Conservation (phyloP, 2,329 filamentous ascomycete species). For the Tolypocladium inflatum region DNA sequence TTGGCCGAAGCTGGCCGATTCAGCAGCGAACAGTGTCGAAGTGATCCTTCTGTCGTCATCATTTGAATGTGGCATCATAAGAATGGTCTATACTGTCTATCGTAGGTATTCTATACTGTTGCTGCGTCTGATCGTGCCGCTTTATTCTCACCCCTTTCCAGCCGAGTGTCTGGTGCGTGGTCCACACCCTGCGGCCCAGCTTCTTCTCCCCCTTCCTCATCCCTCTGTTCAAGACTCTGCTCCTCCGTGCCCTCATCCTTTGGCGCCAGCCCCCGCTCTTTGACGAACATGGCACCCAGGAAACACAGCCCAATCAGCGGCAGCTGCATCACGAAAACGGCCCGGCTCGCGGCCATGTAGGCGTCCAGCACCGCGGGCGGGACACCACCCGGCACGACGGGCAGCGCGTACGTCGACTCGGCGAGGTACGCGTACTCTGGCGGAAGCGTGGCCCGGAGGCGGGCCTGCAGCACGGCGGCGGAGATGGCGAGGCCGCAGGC, state of each 20-base stretch:
- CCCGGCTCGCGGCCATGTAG: conserved; percentile 42
- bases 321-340: conserved; percentile 47
- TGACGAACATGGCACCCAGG: conserved; percentile 29
- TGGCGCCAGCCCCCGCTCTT: conserved; percentile 35
- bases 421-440: conserved; percentile 14
- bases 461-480: conserved; percentile 34
- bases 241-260: not conserved
- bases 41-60: not conserved
- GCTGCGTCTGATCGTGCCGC: not conserved
- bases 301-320: conserved; percentile 24
- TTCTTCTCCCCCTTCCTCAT: not conserved
- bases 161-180: too few relatives aligned
- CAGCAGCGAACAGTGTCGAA: not conserved
- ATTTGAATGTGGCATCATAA: not conserved
- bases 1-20: not conserved
- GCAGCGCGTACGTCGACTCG: conserved; percentile 17
- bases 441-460: conserved; percentile 16
- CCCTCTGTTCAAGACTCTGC: not conserved
- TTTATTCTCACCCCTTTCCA: not conserved
- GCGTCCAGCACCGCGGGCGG: conserved; percentile 17
- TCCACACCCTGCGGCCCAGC: not conserved
- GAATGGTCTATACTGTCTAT: not conserved
- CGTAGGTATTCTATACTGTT: not conserved
- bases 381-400: conserved; percentile 6
- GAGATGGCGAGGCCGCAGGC: conserved; percentile 48